Evolutionary conservation across 352 stramenopile genomes (phyloP), one percentile per base, ranked within the genome.

Genomic region (Thalassiosira exigua): DNA sequence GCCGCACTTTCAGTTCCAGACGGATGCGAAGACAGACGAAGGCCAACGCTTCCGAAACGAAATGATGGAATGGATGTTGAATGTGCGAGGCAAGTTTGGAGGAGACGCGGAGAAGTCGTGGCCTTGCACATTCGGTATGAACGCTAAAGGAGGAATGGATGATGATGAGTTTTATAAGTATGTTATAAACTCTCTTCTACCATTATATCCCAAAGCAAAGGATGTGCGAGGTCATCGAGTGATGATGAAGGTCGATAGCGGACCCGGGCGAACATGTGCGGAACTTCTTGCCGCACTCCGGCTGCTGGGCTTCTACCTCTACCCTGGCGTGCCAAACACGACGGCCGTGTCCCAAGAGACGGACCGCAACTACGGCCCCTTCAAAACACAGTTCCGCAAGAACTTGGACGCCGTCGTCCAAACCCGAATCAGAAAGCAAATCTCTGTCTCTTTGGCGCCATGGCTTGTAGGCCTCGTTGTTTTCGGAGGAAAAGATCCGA

Each of bases 141-240:
- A 74, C 29, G 53, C 48, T n/a, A 74, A 74, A 29, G 65, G 65
- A 22, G 61, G 65, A 2, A 74, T 74, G 65, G 65, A 74, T 54
- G 33, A 52, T 22, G 9, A 39, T 11, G 52, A 66, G 21, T 74
- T 74, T 54, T n/a, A 66, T 12, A 36, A 74, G n/a, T 74, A 74
- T 27, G 17, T 66, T 21, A 46, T 46, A 2, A 66, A 66, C 36
- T 33, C 3, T 1, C 64, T 74, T 57, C 4, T 67, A 7, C 57
- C 36, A 7, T 27, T 77, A 2, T 77, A 71, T 39, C 68, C 68
- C 24, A 42, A 77, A 36, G 44, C 57, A 3, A 0, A n/a, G 9
- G 68, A 77, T 41, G 7, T 14, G 21, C 39, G 36, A 27, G 68
- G 68, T 14, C 29, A 70, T 19, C 57, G 59, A 0, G 24, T 77